A percentile compares a stretch with the other conserved stretches of the same genome.
Evolutionary conservation across 345 rosid genomes (phyloP).

Genomic region (Aethionema arabicum): DNA sequence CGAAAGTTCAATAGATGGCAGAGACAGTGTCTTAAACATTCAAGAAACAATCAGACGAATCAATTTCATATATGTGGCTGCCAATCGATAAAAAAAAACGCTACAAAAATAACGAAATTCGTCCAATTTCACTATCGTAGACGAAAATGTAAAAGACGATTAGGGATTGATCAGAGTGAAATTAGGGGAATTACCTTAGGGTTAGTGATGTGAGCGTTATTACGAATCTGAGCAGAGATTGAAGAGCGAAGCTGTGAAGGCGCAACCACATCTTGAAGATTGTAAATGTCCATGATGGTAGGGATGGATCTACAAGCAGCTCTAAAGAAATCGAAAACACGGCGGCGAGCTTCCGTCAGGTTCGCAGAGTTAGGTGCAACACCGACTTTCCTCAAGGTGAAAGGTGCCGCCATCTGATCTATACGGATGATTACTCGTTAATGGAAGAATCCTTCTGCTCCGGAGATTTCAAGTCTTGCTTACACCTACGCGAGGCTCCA

Average conservation of each 20-base stretch:
- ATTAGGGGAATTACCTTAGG: constrained; percentile 61
- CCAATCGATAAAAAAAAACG: constrained; percentile 13
- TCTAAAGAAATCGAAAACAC: constrained; percentile 81
- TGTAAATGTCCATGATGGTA: constrained; percentile 76
- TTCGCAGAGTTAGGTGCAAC: constrained; percentile 83
- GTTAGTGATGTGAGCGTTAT: constrained; percentile 63
- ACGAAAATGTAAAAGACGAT: not conserved
- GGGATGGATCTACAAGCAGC: constrained; percentile 84
- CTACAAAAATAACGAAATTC: not conserved
- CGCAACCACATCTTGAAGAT: constrained; percentile 75
- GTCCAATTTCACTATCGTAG: constrained; percentile 2
- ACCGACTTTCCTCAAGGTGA: constrained; percentile 59
- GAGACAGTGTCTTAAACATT: not conserved
- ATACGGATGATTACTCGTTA: not conserved
- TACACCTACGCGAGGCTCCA: no score
- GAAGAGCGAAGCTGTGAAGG: constrained; percentile 76
- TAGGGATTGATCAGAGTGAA: constrained; percentile 3
- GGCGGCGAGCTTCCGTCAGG: constrained; percentile 73
- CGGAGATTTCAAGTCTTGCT: not conserved
- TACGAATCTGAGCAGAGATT: constrained; percentile 88
- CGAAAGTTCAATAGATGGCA: not conserved
- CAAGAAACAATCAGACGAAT: not conserved
- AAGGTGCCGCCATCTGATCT: constrained; percentile 49
- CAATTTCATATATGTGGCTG: constrained; percentile 8
- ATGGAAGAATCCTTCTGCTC: constrained; percentile 9